Conservation (phyloP, 495 filamentous ascomycete genomes). For the Niebla homalea region DNA sequence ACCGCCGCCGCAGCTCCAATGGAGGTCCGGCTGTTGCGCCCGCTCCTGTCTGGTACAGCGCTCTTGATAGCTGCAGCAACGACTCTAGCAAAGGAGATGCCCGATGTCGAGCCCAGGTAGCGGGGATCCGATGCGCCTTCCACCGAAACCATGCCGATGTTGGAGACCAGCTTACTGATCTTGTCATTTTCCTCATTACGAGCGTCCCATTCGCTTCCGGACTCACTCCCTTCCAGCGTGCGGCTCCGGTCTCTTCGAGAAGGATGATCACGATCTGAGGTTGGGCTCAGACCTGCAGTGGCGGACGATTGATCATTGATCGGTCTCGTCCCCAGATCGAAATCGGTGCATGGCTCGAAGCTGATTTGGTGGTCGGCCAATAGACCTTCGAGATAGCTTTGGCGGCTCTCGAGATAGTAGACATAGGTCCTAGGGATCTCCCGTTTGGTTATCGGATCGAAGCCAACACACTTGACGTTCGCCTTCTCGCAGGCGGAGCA, state of each 20-base stretch:
- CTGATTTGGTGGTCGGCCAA: conserved; percentile 54
- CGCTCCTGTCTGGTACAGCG: conserved; percentile 53
- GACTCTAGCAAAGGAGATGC: conserved; percentile 87
- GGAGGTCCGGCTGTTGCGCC: conserved; percentile 36
- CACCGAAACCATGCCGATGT: conserved; percentile 64
- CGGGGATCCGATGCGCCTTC: conserved; percentile 64
- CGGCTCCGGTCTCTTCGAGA: conserved; percentile 1
- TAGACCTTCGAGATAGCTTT: conserved; percentile 70
- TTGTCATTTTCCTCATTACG: conserved; percentile 47
- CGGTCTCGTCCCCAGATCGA: conserved; percentile 54
- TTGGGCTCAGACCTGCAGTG: conserved; percentile 1
- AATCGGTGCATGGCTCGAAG: conserved; percentile 62
- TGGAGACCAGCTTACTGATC: conserved; percentile 59
- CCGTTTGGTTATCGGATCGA: conserved; percentile 88
- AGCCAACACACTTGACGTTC: conserved; percentile 77
- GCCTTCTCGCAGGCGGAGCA: conserved; percentile 89
- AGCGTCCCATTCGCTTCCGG: conserved; percentile 26
- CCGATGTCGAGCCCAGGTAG: conserved; percentile 74
- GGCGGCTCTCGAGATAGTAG: conserved; percentile 79
- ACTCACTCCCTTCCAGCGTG: conserved; percentile 7
- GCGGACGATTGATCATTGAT: conserved; percentile 22
- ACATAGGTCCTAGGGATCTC: conserved; percentile 93
- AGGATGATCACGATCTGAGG: conserved; percentile 6
- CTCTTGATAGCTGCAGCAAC: conserved; percentile 91
- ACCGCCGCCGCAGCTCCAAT: conserved; percentile 28